A percentile compares a stretch with the other conserved stretches of the same genome.
phyloP scores from a whole-genome alignment of 306 rosid genomes.

The Calophaca sinica region DNA sequence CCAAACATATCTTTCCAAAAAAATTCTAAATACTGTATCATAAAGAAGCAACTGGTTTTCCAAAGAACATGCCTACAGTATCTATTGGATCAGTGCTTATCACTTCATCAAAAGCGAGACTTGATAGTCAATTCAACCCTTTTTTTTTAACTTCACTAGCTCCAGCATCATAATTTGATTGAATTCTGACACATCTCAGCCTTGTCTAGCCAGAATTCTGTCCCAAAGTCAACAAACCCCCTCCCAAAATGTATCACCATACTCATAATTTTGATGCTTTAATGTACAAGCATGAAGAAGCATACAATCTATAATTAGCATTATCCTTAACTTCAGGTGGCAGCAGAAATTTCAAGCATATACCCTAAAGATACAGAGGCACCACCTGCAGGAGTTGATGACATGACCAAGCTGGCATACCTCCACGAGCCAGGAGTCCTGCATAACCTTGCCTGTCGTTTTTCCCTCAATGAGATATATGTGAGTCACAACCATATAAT shows the following conservation, averaged over 20 bases:
- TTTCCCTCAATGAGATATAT: constrained; percentile 82
- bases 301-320: constrained; percentile 33
- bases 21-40: not conserved
- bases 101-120: not conserved
- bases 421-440: constrained; percentile 90
- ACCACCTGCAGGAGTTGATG: constrained; percentile 91
- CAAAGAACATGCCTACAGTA: not conserved
- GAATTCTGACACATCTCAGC: not conserved
- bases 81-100: constrained; percentile 3
- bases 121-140: constrained; percentile 7
- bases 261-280: constrained; percentile 35
- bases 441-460: constrained; percentile 68
- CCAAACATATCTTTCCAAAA: not conserved
- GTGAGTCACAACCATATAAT: constrained; percentile 57
- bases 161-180: not conserved
- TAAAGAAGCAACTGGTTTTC: constrained; percentile 7
- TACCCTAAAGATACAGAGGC: constrained; percentile 93
- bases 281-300: constrained; percentile 32
- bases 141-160: not conserved
- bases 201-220: no score
- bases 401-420: constrained; percentile 90
- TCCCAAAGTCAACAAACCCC: not conserved
- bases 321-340: constrained; percentile 63
- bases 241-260: not conserved
- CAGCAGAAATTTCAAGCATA: constrained; percentile 69